These are phyloP conservation scores for Dendrostoma leiphaemia DNA, from an alignment of 2,329 filamentous ascomycete species.

Conservation along the genomic window DNA sequence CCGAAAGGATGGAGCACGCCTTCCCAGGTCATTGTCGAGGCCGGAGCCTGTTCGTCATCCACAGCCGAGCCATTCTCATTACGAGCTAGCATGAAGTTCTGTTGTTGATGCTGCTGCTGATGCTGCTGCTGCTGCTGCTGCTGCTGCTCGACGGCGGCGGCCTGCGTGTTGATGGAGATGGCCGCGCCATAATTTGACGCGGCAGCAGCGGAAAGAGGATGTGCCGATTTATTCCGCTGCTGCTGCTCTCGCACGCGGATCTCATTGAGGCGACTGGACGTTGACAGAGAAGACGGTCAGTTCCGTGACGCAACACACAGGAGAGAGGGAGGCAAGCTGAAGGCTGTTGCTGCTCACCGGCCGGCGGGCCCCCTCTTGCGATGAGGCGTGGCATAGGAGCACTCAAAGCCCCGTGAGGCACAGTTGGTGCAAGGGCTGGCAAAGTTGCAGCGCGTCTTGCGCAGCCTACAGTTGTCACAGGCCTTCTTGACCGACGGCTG, in stretches of 20 bases:
- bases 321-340: neutral
- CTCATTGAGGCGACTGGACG: conserved; percentile 12
- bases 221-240: too few species aligned
- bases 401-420: conserved; percentile 14
- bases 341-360: neutral
- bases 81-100: conserved; percentile 6
- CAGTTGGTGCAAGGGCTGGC: conserved; percentile 12
- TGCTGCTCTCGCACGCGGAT: conserved; percentile 13
- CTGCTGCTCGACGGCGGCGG: neutral
- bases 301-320: too few species aligned
- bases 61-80: conserved; percentile 2
- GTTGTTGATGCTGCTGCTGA: conserved; percentile 5
- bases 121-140: conserved; percentile 6
- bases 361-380: conserved; percentile 14
- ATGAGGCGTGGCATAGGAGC: conserved; percentile 14
- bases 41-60: conserved; percentile 5
- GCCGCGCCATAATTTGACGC: neutral
- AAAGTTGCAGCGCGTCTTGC: conserved; percentile 11
- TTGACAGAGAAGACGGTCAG: neutral
- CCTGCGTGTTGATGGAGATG: neutral
- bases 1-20: conserved; percentile 7
- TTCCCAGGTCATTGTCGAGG: conserved; percentile 8
- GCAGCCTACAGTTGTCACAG: conserved; percentile 12
- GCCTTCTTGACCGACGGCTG: conserved; percentile 11
- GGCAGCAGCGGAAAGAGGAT: conserved; percentile 1